Percentiles rank a stretch among this genome's conserved stretches.
Evolutionary conservation across 73 alveolate genomes (phyloP).

Genomic region (Tetrahymena elliotti): DNA sequence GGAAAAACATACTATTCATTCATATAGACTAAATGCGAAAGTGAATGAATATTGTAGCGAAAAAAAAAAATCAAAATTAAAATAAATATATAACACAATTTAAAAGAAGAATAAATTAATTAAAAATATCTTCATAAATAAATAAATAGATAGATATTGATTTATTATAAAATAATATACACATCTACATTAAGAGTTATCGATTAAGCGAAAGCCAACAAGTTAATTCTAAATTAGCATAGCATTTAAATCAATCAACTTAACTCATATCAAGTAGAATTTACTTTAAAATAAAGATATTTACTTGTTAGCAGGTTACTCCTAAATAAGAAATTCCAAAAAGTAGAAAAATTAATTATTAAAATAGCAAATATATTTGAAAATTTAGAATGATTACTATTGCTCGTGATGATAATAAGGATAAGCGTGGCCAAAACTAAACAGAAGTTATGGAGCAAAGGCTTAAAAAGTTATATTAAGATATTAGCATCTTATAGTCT

Average conservation of each 20-base stretch:
- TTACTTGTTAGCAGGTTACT: background rate
- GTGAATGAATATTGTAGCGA: background rate
- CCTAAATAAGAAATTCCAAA: background rate
- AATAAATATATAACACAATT: background rate
- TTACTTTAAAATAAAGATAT: background rate
- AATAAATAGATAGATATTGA: background rate
- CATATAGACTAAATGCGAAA: background rate
- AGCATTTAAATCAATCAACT: background rate
- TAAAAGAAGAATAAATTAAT: background rate
- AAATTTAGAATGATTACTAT: background rate
- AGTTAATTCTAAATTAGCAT: background rate
- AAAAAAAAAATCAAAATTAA: background rate
- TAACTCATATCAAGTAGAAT: background rate
- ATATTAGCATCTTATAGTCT: background rate
- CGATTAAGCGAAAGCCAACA: background rate
- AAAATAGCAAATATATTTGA: background rate
- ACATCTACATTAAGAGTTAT: background rate
- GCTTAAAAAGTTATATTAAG: background rate
- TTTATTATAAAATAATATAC: background rate
- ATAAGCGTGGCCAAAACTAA: background rate
- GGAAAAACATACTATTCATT: background rate
- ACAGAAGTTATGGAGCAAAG: background rate
- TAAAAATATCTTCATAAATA: background rate
- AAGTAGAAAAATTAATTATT: background rate
- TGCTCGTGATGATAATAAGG: background rate